Percentiles rank a stretch among this genome's conserved stretches.
phyloP scores from a whole-genome alignment of 495 filamentous ascomycete species.

The Penicillium atrosanguineum region DNA sequence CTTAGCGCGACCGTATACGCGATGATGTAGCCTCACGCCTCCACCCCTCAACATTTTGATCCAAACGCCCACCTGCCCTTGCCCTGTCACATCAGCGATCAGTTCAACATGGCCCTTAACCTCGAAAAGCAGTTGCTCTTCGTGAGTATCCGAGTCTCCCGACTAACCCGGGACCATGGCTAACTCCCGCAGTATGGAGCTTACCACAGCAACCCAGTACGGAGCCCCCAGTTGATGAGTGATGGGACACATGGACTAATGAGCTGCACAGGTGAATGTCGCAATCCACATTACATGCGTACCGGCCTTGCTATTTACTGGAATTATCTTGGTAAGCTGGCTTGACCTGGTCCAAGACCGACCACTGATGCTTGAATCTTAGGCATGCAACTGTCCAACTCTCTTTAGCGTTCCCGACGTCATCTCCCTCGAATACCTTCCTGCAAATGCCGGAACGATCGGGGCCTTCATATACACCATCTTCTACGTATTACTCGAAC shows the following conservation, averaged over 20 bases:
- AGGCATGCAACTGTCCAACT: slow-evolving; percentile 75
- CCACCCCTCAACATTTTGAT: slow-evolving; percentile 8
- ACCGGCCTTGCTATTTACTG: slow-evolving; percentile 76
- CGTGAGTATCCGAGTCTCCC: slow-evolving; percentile 48
- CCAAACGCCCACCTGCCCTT: slow-evolving; percentile 7
- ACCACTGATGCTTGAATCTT: slow-evolving; percentile 7
- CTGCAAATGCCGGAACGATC: slow-evolving; percentile 77
- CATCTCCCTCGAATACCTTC: slow-evolving; percentile 71
- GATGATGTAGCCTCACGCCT: slow-evolving; percentile 15
- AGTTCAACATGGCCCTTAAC: slow-evolving; percentile 63
- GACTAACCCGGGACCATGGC: slow-evolving; percentile 9
- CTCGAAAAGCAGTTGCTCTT: slow-evolving; percentile 78
- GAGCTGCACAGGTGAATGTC: slow-evolving; percentile 64
- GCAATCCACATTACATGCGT: slow-evolving; percentile 90
- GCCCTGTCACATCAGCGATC: not conserved
- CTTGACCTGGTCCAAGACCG: not conserved
- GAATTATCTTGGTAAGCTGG: slow-evolving; percentile 69
- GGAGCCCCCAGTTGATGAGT: not conserved
- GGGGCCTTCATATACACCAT: slow-evolving; percentile 66
- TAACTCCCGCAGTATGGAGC: slow-evolving; percentile 74
- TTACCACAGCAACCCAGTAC: slow-evolving; percentile 84
- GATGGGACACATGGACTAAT: not conserved
- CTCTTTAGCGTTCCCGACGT: slow-evolving; percentile 68
- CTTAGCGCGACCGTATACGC: slow-evolving; percentile 16
- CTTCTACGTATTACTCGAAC: slow-evolving; percentile 90